These are phyloP conservation scores for Sphagnum tenellum DNA, from an alignment of 225 moss, liverwort and hornwort species.

Conservation along the genomic window DNA sequence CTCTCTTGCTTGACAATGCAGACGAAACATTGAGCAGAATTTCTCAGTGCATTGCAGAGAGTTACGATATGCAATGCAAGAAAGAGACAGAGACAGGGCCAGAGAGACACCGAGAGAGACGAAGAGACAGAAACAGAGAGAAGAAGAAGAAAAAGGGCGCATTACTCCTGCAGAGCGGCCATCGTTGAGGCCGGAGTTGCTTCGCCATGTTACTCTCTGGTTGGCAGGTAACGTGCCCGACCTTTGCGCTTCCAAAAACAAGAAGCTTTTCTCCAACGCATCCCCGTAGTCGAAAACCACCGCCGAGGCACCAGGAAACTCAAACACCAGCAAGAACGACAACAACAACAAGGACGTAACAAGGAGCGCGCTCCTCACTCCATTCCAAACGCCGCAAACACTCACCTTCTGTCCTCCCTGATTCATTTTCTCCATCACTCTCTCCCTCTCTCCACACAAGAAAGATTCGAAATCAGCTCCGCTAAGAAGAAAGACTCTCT, in stretches of 20 bases:
- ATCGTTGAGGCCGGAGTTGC: conserved; percentile 32
- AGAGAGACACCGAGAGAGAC: background rate
- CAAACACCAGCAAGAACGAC: too few species aligned
- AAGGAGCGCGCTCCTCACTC: too few species aligned
- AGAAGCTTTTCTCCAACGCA: conserved; percentile 29
- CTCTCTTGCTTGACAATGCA: background rate
- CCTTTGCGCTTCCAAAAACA: conserved; percentile 48
- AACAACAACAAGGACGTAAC: too few species aligned
- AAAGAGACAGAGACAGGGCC: background rate
- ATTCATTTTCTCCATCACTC: too few species aligned
- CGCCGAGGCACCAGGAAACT: background rate
- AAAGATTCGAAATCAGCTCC: too few species aligned
- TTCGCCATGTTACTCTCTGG: conserved; percentile 38
- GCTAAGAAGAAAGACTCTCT: too few species aligned
- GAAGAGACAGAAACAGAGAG: too few species aligned
- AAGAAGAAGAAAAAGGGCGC: too few species aligned
- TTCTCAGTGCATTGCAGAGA: too few species aligned
- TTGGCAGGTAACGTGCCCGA: conserved; percentile 23
- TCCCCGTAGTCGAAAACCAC: conserved; percentile 22
- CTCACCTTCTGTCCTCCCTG: too few species aligned
- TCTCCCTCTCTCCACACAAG: too few species aligned
- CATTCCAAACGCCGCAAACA: too few species aligned
- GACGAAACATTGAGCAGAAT: background rate
- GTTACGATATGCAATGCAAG: background rate
- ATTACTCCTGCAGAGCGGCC: conserved; percentile 23